Percentiles rank a stretch among this genome's conserved stretches.
These are phyloP conservation scores for Pythium dissimile DNA, from an alignment of 352 stramenopile species.

Conservation along the genomic window DNA sequence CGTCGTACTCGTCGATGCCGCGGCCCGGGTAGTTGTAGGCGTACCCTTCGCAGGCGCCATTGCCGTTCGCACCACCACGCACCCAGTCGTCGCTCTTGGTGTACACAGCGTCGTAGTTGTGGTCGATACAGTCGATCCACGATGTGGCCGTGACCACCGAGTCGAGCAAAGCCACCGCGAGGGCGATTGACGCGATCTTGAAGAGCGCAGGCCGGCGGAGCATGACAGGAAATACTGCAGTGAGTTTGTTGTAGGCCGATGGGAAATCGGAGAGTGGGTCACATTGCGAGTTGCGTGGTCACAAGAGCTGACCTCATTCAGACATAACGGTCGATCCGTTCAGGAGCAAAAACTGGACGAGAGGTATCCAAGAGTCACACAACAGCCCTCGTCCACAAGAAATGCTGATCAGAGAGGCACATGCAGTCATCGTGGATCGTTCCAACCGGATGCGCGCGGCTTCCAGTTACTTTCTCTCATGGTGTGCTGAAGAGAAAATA, in stretches of 20 bases:
- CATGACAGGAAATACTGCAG: slow-evolving; percentile 1
- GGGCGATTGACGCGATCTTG: not conserved
- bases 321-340: no score
- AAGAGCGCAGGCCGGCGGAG: not conserved
- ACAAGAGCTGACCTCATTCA: no score
- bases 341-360: not conserved
- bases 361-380: not conserved
- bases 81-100: slow-evolving; percentile 31
- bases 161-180: not conserved
- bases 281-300: no score
- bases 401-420: not conserved
- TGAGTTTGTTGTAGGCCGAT: not conserved
- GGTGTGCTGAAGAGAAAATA: no score
- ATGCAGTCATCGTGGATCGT: not conserved
- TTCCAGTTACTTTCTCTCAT: no score
- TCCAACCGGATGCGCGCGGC: not conserved
- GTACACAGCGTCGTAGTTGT: slow-evolving; percentile 28
- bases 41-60: slow-evolving; percentile 36
- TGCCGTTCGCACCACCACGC: slow-evolving; percentile 17
- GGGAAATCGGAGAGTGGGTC: not conserved
- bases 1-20: slow-evolving; percentile 14
- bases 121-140: slow-evolving; percentile 43
- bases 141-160: slow-evolving; percentile 1
- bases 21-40: slow-evolving; percentile 31
- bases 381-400: not conserved